Evolutionary conservation across 148 eudicot genomes (phyloP).

Genomic region (Oxyria digyna): DNA sequence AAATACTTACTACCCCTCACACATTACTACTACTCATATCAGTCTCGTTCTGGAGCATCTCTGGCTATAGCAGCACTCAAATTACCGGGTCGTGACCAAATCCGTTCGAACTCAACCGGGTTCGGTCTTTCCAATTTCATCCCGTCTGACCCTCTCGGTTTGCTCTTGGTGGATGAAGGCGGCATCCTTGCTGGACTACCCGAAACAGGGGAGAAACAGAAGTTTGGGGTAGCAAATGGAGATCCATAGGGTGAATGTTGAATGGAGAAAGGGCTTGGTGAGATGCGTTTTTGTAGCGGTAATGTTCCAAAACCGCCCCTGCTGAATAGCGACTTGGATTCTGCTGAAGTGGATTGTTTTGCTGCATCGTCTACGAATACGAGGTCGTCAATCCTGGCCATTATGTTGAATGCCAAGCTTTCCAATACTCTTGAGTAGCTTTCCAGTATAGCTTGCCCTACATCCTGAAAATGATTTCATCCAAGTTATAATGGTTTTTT

Average conservation of each 20-base stretch:
- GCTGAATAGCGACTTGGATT: slow-evolving; percentile 41
- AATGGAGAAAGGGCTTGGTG: slow-evolving; percentile 90
- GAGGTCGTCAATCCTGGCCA: slow-evolving; percentile 36
- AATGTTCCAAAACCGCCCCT: slow-evolving; percentile 67
- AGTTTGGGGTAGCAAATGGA: slow-evolving; percentile 83
- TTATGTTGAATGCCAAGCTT: slow-evolving; percentile 35
- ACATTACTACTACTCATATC: neutral
- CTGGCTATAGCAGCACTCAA: slow-evolving; percentile 36
- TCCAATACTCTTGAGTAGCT: slow-evolving; percentile 44
- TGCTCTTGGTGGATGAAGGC: slow-evolving; percentile 17
- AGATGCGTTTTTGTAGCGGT: slow-evolving; percentile 71
- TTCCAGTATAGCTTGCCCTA: slow-evolving; percentile 43
- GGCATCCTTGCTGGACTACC: slow-evolving; percentile 54
- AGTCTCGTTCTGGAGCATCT: slow-evolving; percentile 47
- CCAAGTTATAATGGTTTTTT: neutral
- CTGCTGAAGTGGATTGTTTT: slow-evolving; percentile 51
- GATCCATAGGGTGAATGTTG: slow-evolving; percentile 75
- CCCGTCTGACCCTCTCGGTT: slow-evolving; percentile 11
- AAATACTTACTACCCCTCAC: too few relatives aligned
- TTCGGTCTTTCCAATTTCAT: slow-evolving; percentile 21
- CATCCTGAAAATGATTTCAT: slow-evolving; percentile 25
- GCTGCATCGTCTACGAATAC: slow-evolving; percentile 68
- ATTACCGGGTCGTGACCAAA: slow-evolving; percentile 41
- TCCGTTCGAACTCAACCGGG: slow-evolving; percentile 31
- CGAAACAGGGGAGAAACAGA: slow-evolving; percentile 64